These are phyloP conservation scores for Durotheca rogersii DNA, from an alignment of 495 filamentous ascomycete species.

Conservation along the genomic window DNA sequence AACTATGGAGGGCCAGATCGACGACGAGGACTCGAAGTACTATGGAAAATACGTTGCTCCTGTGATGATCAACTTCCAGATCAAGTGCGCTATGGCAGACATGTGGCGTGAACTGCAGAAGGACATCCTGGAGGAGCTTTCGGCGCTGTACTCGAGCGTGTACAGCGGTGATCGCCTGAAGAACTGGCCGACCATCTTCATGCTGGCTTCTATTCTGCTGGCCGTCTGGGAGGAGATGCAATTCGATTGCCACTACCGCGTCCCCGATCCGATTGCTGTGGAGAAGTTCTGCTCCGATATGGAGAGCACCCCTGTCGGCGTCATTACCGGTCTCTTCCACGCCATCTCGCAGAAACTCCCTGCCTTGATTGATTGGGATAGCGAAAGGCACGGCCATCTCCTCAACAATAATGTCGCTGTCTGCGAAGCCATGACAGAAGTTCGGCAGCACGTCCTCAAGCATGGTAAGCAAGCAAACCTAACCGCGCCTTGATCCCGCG, in stretches of 20 bases:
- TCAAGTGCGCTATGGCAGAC: slow-evolving; percentile 89
- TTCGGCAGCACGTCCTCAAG: slow-evolving; percentile 81
- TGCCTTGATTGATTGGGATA: slow-evolving; percentile 87
- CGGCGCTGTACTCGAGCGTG: slow-evolving; percentile 83
- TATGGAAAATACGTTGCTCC: slow-evolving; percentile 84
- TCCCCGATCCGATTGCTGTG: slow-evolving; percentile 76
- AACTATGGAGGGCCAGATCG: slow-evolving; percentile 72
- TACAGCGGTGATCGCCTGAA: slow-evolving; percentile 92
- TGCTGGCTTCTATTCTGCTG: slow-evolving; percentile 83
- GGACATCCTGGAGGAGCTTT: slow-evolving; percentile 90
- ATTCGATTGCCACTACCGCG: slow-evolving; percentile 91
- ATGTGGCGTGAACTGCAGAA: slow-evolving; percentile 97
- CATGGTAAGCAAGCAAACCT: slow-evolving; percentile 65
- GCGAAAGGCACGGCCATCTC: slow-evolving; percentile 78
- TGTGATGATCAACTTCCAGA: slow-evolving; percentile 98
- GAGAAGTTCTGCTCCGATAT: slow-evolving; percentile 93
- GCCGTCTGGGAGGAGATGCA: slow-evolving; percentile 97
- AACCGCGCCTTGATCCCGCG: too few species aligned
- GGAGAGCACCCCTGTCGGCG: slow-evolving; percentile 89
- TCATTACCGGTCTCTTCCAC: slow-evolving; percentile 91
- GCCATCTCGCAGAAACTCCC: slow-evolving; percentile 94
- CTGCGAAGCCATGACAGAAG: slow-evolving; percentile 92
- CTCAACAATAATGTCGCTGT: slow-evolving; percentile 85
- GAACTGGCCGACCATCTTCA: slow-evolving; percentile 97
- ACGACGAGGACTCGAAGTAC: slow-evolving; percentile 75